These are phyloP conservation scores for Chaetoscypha palmicola DNA, from an alignment of 2,329 filamentous ascomycete genomes.

Conservation along the genomic window DNA sequence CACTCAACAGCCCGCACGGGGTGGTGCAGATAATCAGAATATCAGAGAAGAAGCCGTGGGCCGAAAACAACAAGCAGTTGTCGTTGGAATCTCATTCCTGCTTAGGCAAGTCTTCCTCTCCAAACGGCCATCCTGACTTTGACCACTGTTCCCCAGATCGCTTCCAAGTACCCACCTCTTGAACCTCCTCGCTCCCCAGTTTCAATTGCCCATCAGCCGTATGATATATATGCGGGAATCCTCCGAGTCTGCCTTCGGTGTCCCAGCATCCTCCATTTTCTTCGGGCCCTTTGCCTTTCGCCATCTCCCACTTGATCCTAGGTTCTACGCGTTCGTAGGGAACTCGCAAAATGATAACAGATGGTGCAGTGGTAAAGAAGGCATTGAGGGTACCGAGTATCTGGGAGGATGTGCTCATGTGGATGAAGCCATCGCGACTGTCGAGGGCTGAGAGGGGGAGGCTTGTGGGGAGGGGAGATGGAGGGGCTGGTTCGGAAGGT, in stretches of 20 bases:
- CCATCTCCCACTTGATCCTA: slow-evolving; percentile 24
- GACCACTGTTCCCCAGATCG: slow-evolving; percentile 15
- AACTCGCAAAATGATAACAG: slow-evolving; percentile 24
- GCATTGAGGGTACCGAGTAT: slow-evolving; percentile 22
- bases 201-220: slow-evolving; percentile 19
- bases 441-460: slow-evolving; percentile 28
- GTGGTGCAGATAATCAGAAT: no score
- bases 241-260: slow-evolving; percentile 17
- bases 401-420: slow-evolving; percentile 23
- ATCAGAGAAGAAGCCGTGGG: no score
- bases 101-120: no score
- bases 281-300: slow-evolving; percentile 17
- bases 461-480: slow-evolving; percentile 20
- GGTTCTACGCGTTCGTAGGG: slow-evolving; percentile 20
- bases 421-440: slow-evolving; percentile 24
- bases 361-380: slow-evolving; percentile 20
- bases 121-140: slow-evolving; percentile 21
- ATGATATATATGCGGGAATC: slow-evolving; percentile 27
- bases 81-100: no score
- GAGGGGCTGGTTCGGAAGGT: slow-evolving; percentile 18
- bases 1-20: no score
- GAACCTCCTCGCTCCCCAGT: slow-evolving; percentile 24
- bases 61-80: no score
- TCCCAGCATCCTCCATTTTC: slow-evolving; percentile 25
- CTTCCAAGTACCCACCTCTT: slow-evolving; percentile 19